Evolutionary conservation across 2,329 filamentous ascomycete species (phyloP).

Genomic region (Colletotrichum tanaceti): DNA sequence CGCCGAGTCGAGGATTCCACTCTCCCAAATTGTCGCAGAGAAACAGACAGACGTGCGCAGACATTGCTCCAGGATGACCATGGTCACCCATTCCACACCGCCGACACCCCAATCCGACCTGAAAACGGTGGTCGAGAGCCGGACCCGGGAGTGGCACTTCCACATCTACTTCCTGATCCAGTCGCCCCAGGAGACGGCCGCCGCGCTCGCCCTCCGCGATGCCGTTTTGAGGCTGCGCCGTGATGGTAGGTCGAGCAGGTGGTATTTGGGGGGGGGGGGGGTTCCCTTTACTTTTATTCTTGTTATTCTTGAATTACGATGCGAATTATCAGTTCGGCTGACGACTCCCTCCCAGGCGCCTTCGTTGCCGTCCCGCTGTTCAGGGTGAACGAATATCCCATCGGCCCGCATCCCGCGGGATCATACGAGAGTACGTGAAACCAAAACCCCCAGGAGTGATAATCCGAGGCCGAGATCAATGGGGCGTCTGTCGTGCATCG

Average conservation of each 20-base stretch:
- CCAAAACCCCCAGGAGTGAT: too few species aligned
- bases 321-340: neutral
- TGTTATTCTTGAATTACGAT: too few species aligned
- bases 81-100: constrained; percentile 39
- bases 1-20: too few species aligned
- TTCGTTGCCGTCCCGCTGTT: constrained; percentile 50
- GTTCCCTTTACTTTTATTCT: too few species aligned
- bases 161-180: constrained; percentile 51
- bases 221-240: constrained; percentile 49
- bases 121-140: constrained; percentile 46
- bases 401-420: constrained; percentile 50
- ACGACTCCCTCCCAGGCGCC: constrained; percentile 44
- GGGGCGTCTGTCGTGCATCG: too few species aligned
- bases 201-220: constrained; percentile 49
- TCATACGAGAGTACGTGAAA: constrained; percentile 50
- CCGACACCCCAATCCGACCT: constrained; percentile 45
- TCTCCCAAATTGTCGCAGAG: too few species aligned
- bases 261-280: too few species aligned
- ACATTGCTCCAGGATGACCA: constrained; percentile 13
- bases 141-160: constrained; percentile 50
- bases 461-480: too few species aligned
- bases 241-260: constrained; percentile 43
- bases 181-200: constrained; percentile 48
- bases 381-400: constrained; percentile 49
- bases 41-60: neutral